Evolutionary conservation across 2,329 filamentous ascomycete species (phyloP).

Genomic region (Pseudopyricularia javanii): DNA sequence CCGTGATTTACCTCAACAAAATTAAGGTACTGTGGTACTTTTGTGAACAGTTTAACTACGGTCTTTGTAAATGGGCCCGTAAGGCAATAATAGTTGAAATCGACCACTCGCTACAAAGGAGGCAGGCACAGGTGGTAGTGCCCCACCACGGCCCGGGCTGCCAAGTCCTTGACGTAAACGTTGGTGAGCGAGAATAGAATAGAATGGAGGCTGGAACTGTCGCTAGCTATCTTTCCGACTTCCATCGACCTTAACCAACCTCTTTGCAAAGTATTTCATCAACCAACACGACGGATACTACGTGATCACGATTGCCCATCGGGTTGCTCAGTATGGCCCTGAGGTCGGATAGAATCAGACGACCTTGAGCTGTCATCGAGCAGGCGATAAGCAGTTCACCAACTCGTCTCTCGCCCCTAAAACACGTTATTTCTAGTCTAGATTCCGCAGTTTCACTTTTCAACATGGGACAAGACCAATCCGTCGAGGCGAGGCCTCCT

Average conservation of each 20-base stretch:
- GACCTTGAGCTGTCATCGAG: background rate
- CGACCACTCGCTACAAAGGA: background rate
- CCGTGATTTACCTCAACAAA: too few species aligned
- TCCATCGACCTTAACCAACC: too few species aligned
- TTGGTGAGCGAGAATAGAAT: background rate
- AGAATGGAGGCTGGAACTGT: too few species aligned
- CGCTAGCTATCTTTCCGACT: too few species aligned
- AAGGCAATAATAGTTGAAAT: background rate
- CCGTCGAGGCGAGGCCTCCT: conserved; percentile 27
- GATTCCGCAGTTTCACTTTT: too few species aligned
- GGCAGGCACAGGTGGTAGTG: background rate
- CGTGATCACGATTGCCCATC: background rate
- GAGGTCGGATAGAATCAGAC: background rate
- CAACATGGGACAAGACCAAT: conserved; percentile 40
- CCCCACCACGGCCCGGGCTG: background rate
- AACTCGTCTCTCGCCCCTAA: background rate
- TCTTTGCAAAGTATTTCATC: background rate
- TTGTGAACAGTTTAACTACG: too few species aligned
- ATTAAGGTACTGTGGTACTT: too few species aligned
- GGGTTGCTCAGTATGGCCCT: background rate
- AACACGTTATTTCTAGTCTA: too few species aligned
- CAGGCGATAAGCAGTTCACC: background rate
- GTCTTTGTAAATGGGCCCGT: too few species aligned
- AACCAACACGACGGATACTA: background rate
- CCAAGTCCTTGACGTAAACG: background rate